A percentile compares a stretch with the other conserved stretches of the same genome.
Conservation (phyloP, 345 rosid genomes). For the Eucalyptus curtisii region DNA sequence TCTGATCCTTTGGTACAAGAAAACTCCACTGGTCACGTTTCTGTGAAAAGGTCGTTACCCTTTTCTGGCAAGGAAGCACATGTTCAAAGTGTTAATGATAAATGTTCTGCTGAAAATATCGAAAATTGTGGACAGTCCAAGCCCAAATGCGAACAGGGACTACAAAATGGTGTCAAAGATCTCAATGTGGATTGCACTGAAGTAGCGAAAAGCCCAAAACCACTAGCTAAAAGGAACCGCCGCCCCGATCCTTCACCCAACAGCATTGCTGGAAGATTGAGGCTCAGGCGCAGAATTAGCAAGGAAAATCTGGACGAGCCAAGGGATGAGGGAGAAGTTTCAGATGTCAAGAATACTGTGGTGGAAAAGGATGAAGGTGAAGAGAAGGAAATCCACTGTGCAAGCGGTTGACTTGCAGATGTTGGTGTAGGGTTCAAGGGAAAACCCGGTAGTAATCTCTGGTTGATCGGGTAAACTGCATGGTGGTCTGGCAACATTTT, state of each 20-base stretch:
- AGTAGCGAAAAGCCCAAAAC: not conserved
- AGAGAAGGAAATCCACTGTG: not conserved
- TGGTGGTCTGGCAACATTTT: not conserved
- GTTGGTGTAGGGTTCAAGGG: not conserved
- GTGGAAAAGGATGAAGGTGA: not conserved
- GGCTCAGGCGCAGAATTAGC: conserved; percentile 13
- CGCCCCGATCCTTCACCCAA: conserved; percentile 16
- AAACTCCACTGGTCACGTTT: not conserved
- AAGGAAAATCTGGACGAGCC: not conserved
- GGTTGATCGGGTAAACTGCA: not conserved
- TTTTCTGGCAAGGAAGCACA: not conserved
- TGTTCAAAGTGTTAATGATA: not conserved
- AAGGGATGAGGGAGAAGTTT: not conserved
- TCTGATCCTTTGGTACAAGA: not conserved
- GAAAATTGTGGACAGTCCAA: not conserved
- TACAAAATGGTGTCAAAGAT: not conserved
- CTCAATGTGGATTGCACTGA: not conserved
- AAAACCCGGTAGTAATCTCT: not conserved
- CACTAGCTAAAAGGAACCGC: not conserved
- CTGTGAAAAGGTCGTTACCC: not conserved
- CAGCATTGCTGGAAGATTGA: conserved; percentile 34
- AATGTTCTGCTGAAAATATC: not conserved
- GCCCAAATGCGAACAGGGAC: not conserved
- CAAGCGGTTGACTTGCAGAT: not conserved
- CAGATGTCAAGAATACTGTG: not conserved